Conservation (phyloP, 306 rosid genomes). For the Prinsepia uniflora region DNA sequence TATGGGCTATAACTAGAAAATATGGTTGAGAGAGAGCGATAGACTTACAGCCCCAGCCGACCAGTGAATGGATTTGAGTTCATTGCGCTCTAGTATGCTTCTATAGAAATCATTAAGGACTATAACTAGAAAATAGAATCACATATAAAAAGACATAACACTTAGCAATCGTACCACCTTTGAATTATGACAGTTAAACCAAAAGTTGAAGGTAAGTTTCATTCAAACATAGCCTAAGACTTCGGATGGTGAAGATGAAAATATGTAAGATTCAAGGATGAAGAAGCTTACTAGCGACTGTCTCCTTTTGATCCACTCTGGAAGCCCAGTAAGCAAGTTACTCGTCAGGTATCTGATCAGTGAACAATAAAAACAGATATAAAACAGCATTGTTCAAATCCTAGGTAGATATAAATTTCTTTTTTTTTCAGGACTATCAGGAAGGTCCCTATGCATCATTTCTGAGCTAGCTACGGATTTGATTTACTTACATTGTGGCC, state of each 20-base stretch:
- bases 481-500: no score
- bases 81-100: slow-evolving; percentile 73
- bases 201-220: slow-evolving; percentile 1
- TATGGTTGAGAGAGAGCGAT: no score
- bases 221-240: not conserved
- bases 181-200: slow-evolving; percentile 12
- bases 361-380: not conserved
- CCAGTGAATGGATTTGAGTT: slow-evolving; percentile 82
- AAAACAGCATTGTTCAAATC: not conserved
- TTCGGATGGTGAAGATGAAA: not conserved
- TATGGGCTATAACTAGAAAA: no score
- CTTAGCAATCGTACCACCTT: slow-evolving; percentile 4
- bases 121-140: slow-evolving; percentile 19
- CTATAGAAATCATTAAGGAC: slow-evolving; percentile 62
- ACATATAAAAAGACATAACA: not conserved
- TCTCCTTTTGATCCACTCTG: slow-evolving; percentile 20
- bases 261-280: not conserved
- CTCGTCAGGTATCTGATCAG: slow-evolving; percentile 16
- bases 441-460: no score
- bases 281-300: slow-evolving; percentile 11
- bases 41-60: slow-evolving; percentile 77
- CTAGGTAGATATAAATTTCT: no score
- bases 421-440: no score
- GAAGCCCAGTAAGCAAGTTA: slow-evolving; percentile 22
- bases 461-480: no score